Percentiles rank a stretch among this genome's conserved stretches.
phyloP scores from a whole-genome alignment of 495 filamentous ascomycete species.

The Neurospora tetrasperma region DNA sequence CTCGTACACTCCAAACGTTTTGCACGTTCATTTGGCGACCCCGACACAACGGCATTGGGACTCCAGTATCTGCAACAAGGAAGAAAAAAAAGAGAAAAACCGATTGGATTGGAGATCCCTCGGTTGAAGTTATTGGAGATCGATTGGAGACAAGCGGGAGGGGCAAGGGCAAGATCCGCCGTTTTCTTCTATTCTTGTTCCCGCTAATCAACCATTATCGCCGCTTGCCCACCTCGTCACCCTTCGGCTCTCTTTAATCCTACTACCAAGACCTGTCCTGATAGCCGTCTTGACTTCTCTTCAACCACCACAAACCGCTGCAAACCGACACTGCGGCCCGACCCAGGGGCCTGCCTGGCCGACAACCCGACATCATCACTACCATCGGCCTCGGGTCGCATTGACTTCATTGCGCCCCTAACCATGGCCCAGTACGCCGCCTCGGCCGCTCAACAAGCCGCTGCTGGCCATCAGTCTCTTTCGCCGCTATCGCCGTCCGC shows the following conservation, averaged over 20 bases:
- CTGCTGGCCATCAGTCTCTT: neutral
- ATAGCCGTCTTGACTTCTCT: slow-evolving; percentile 13
- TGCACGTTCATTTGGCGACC: neutral
- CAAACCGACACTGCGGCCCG: slow-evolving; percentile 15
- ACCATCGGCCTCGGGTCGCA: neutral
- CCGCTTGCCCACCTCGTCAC: neutral
- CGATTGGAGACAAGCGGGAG: neutral
- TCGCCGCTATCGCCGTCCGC: slow-evolving; percentile 18
- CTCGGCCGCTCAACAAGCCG: slow-evolving; percentile 12
- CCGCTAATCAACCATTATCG: neutral
- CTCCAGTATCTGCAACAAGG: neutral
- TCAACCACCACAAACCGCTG: slow-evolving; percentile 25
- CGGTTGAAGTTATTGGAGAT: neutral
- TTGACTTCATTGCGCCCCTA: slow-evolving; percentile 1
- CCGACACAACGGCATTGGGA: neutral
- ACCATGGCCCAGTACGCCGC: slow-evolving; percentile 25
- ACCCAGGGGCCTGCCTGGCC: neutral
- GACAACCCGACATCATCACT: neutral
- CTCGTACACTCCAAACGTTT: neutral
- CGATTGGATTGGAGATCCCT: neutral
- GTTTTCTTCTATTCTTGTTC: neutral
- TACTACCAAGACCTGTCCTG: slow-evolving; percentile 10
- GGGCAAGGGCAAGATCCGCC: neutral
- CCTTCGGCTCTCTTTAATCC: neutral
- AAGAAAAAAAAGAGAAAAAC: neutral